A percentile compares a stretch with the other conserved stretches of the same genome.
These are phyloP conservation scores for Aegilops speltoides DNA, from an alignment of 176 grass and related monocot genomes.

Conservation along the genomic window DNA sequence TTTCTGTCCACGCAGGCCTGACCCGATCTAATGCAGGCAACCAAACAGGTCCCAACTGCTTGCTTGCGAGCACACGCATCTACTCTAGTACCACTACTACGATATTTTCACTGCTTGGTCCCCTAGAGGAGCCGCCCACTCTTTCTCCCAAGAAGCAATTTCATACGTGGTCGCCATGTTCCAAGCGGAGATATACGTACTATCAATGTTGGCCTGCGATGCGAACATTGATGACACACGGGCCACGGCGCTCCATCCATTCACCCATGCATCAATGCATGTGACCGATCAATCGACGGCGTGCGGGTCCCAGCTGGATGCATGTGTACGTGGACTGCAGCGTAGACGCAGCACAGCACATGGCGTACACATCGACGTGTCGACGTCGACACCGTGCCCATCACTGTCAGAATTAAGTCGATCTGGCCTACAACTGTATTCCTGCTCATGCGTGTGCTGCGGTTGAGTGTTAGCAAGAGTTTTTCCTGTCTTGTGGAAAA, in stretches of 20 bases:
- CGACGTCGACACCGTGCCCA: neutral
- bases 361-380: neutral
- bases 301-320: neutral
- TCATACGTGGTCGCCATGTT: neutral
- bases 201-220: neutral
- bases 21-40: too few relatives aligned
- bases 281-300: neutral
- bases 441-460: neutral
- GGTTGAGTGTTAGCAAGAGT: neutral
- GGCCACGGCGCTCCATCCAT: neutral
- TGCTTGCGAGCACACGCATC: too few relatives aligned
- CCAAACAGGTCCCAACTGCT: too few relatives aligned
- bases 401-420: neutral
- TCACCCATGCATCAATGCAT: neutral
- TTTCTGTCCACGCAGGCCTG: too few relatives aligned
- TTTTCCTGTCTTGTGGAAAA: neutral
- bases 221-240: neutral
- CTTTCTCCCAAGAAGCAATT: neutral
- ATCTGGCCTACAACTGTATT: neutral
- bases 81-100: too few relatives aligned
- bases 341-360: neutral
- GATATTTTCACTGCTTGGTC: too few relatives aligned
- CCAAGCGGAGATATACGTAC: neutral
- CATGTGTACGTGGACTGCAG: neutral
- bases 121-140: neutral